Percentiles rank a stretch among this genome's conserved stretches.
These are phyloP conservation scores for Myxozyma sirexii DNA, from an alignment of 805 yeast species.

Conservation along the genomic window DNA sequence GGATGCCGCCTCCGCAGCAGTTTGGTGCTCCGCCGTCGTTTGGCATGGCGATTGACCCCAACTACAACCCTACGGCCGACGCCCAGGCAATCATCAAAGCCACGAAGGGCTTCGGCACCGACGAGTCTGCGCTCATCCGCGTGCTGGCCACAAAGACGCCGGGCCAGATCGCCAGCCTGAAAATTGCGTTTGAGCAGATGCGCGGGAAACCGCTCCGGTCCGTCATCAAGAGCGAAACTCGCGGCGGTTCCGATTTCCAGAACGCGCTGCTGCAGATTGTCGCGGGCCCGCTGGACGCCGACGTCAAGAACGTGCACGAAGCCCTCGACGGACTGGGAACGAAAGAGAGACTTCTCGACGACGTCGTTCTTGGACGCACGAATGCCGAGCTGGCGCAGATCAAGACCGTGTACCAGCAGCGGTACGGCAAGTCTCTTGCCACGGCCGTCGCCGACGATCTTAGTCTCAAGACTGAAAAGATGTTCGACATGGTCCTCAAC, in stretches of 20 bases:
- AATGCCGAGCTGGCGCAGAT: conserved; percentile 34
- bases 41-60: conserved; percentile 9
- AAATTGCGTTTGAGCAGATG: conserved; percentile 23
- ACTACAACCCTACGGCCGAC: conserved; percentile 32
- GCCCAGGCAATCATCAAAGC: conserved; percentile 31
- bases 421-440: conserved; percentile 26
- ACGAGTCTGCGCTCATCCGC: conserved; percentile 31
- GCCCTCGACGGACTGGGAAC: conserved; percentile 35
- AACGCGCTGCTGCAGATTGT: conserved; percentile 29
- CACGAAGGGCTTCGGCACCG: conserved; percentile 37
- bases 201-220: conserved; percentile 28
- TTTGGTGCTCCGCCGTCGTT: background rate
- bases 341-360: conserved; percentile 34
- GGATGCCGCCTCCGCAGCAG: conserved; percentile 9
- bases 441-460: conserved; percentile 31
- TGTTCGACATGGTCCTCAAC: conserved; percentile 32
- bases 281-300: conserved; percentile 34
- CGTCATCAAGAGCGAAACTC: conserved; percentile 33
- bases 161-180: conserved; percentile 30
- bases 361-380: conserved; percentile 30
- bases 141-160: conserved; percentile 28
- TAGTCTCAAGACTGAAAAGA: conserved; percentile 32
- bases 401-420: conserved; percentile 31
- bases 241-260: conserved; percentile 27
- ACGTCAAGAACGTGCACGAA: conserved; percentile 29